Base-by-base conservation (phyloP, 148 eudicot genomes). In the Dysphania ambrosioides region DNA sequence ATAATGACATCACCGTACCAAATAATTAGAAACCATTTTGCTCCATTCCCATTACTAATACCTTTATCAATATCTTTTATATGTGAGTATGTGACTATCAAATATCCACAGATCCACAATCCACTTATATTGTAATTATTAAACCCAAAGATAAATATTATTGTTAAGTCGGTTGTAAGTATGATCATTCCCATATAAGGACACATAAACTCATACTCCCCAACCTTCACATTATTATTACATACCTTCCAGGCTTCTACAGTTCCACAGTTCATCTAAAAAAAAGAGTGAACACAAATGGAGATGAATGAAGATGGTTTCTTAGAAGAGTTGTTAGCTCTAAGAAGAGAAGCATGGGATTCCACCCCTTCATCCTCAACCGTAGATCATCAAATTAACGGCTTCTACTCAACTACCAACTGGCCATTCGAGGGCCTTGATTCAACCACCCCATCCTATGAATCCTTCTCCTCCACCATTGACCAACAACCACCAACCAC, bases 221-320 rank as follows among this genome's bases (percentile, higher is more conserved):
- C 53, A 47, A 13, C 4, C 18, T 47, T 2, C 53, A 47, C 16
- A 47, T 19, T 36, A 36, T 36, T 36, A 4, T 2, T 36, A 36
- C 40, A n/a, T n/a, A n/a, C n/a, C n/a, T n/a, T n/a, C n/a, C n/a
- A n/a, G n/a, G n/a, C n/a, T n/a, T 9, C 30, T 4, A 8, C 18
- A 66, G 3, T 36, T 36, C 21, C 13, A n/a, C n/a, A 10, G 15
- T 2, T 19, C 13, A 44, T 12, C 42, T 31, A 49, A 19, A 10
- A 8, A 29, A 44, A 6, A 61, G 49, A 71, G n/a, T 36, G 71
- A 70, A 34, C n/a, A n/a, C n/a, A 9, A 38, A 88, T 86, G 90
- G 90, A 90, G 80, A 80, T 78, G 21, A 84, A 77, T 72, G 85
- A 84, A 64, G 81, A 83, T 83, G 89, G 85, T 27, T 88, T 91